A percentile compares a stretch with the other conserved stretches of the same genome.
Conservation (phyloP, 768 basidiomycete genomes). For the Auricularia auricula-judae region DNA sequence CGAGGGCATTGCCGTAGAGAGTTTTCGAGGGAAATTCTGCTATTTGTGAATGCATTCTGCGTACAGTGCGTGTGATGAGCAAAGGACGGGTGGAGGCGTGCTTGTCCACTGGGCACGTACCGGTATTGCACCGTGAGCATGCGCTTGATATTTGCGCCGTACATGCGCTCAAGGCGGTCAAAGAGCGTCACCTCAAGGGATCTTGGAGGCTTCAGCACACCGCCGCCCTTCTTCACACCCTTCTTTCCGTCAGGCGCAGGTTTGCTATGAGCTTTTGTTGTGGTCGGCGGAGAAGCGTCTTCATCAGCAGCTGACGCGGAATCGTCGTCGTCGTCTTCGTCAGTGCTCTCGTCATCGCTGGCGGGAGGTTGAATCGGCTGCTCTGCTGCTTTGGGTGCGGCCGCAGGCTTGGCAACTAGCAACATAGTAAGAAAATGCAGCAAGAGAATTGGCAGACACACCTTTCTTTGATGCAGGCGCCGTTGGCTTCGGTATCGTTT, state of each 20-base stretch:
- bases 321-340: constrained; percentile 5
- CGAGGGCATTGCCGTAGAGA: constrained; percentile 63
- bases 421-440: background rate
- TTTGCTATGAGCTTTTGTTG: background rate
- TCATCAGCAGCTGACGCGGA: background rate
- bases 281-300: background rate
- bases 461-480: background rate
- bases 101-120: constrained; percentile 22
- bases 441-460: background rate
- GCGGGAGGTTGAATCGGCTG: background rate
- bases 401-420: background rate
- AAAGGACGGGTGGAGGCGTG: background rate
- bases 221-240: constrained; percentile 1
- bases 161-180: constrained; percentile 82
- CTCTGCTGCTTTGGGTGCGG: background rate
- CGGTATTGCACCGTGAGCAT: constrained; percentile 88
- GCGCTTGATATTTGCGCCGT: constrained; percentile 70
- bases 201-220: constrained; percentile 43
- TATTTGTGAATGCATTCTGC: constrained; percentile 80
- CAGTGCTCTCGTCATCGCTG: constrained; percentile 8
- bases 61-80: background rate
- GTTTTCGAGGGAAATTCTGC: constrained; percentile 77
- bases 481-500: constrained; percentile 12
- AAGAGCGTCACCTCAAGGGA: constrained; percentile 86
- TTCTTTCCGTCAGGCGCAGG: constrained; percentile 9